Conservation (phyloP, 352 stramenopile species). For the Globisporangium alternatum region DNA sequence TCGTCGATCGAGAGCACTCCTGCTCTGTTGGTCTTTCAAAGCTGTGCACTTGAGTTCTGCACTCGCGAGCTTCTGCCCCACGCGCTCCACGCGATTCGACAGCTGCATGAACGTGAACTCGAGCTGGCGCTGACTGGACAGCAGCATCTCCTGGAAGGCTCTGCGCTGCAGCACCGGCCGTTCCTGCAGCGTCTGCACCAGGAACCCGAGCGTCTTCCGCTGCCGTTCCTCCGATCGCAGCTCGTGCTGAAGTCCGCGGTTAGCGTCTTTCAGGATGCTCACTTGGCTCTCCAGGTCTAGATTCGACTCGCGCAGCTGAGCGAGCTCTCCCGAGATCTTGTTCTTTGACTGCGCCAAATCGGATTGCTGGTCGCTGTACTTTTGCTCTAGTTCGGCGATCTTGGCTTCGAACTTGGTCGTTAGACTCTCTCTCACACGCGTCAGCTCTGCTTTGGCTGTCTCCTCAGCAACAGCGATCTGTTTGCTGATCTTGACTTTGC, state of each 20-base stretch:
- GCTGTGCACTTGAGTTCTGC: conserved; percentile 11
- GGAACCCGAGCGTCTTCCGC: conserved; percentile 18
- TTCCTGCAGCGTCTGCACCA: conserved; percentile 45
- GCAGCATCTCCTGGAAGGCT: conserved; percentile 41
- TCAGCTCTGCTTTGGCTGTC: background rate
- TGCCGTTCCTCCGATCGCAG: conserved; percentile 16
- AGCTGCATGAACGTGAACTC: conserved; percentile 28
- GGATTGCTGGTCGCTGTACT: conserved; percentile 1
- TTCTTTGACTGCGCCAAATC: conserved; percentile 15
- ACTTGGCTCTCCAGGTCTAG: conserved; percentile 16
- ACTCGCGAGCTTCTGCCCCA: background rate
- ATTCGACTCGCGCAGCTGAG: background rate
- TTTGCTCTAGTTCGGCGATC: conserved; percentile 2
- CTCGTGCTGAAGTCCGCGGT: conserved; percentile 14
- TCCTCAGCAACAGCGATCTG: background rate
- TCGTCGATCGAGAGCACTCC: background rate
- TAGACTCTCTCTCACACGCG: background rate
- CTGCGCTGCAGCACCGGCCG: conserved; percentile 36
- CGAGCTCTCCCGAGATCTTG: conserved; percentile 18
- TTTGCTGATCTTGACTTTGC: background rate
- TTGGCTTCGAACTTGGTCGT: conserved; percentile 17
- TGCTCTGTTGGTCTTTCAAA: background rate
- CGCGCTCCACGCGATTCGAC: conserved; percentile 11
- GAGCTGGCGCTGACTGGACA: conserved; percentile 29
- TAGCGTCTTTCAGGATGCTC: conserved; percentile 14